Base-by-base conservation (phyloP, 805 yeast species). In the Candida nitratophila region DNA sequence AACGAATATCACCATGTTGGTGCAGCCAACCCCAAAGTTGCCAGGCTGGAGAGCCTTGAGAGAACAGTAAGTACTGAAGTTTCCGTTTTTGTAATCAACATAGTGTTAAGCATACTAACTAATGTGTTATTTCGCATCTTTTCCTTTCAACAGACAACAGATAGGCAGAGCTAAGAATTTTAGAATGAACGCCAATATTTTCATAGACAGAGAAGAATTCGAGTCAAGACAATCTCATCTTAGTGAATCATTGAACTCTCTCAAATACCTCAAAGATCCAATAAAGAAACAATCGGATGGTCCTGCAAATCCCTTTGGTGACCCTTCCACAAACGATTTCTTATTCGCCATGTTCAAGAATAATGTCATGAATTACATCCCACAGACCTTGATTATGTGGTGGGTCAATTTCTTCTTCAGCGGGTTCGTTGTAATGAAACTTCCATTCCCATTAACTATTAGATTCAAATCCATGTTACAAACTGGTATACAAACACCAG, bases 381-480 rank as follows among this genome's bases (percentile, higher is more conserved):
- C 98, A 2, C 98, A 93, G 66, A 87, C 96, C 0, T 62, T 90
- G 34, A 84, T 90, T 50, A 90, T 93, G 96, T 88, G 89, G 57
- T 93, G 97, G 96, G 91, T 91, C 48, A 87, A 86, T 57, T 86
- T 81, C 56, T 90, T 91, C 66, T 93, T 88, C 63, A 87, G 91
- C 14, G 97, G 97, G 0, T 88, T 89, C 50, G 81, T 90, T 15
- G 77, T 88, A 40, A 85, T 85, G 85, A 79, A 79, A 59, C 69
- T 93, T 43, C 99, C 99, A 16, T 93, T 93, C 67, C 95, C 96
- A 2, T 68, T 93, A 45, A 93, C 98, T 0, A 72, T 81, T 29
- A 81, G 90, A 47, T 93, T 93, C 70, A 93, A 93, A 63, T 77
- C 85, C 47, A 90, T 93, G 95, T 66, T 93, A 37, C 99, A 93